Evolutionary conservation across 2,329 filamentous ascomycete genomes (phyloP).

Genomic region (Alternaria arbusti): DNA sequence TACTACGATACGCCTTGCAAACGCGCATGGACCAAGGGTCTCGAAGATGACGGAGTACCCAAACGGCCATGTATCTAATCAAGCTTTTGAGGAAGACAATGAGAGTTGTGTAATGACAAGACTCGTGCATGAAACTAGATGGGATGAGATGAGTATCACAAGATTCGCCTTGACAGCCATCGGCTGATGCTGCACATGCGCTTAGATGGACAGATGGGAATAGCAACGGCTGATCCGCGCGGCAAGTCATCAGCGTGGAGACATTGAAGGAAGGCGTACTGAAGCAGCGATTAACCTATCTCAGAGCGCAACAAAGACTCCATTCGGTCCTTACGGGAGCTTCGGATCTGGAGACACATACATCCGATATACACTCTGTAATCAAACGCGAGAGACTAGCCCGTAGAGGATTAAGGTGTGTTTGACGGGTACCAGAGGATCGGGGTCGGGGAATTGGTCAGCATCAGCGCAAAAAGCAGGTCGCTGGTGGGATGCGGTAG

Average conservation of each 20-base stretch:
- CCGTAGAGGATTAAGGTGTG: constrained; percentile 7
- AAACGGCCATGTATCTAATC: constrained; percentile 14
- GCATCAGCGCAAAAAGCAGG: constrained; percentile 11
- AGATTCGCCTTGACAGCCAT: not conserved
- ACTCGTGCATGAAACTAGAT: not conserved
- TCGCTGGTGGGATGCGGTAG: constrained; percentile 14
- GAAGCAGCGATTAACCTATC: not conserved
- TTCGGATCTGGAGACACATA: constrained; percentile 24
- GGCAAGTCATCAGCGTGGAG: not conserved
- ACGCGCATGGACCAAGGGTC: constrained; percentile 15
- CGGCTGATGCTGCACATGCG: not conserved
- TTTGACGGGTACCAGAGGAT: constrained; percentile 16
- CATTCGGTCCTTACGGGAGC: constrained; percentile 14
- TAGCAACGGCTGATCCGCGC: not conserved
- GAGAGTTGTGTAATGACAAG: not conserved
- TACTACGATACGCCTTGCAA: constrained; percentile 15
- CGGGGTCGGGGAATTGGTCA: constrained; percentile 28
- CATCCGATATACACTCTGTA: constrained; percentile 18
- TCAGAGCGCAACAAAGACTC: not conserved
- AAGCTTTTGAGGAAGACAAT: not conserved
- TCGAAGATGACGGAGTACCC: constrained; percentile 1
- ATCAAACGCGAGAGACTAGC: constrained; percentile 7
- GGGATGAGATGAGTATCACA: not conserved
- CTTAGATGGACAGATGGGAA: not conserved
- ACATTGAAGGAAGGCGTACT: not conserved